Evolutionary conservation across 139 green algal species (phyloP), one percentile per base, ranked within the genome.

Genomic region (Ostreobium quekettii): DNA sequence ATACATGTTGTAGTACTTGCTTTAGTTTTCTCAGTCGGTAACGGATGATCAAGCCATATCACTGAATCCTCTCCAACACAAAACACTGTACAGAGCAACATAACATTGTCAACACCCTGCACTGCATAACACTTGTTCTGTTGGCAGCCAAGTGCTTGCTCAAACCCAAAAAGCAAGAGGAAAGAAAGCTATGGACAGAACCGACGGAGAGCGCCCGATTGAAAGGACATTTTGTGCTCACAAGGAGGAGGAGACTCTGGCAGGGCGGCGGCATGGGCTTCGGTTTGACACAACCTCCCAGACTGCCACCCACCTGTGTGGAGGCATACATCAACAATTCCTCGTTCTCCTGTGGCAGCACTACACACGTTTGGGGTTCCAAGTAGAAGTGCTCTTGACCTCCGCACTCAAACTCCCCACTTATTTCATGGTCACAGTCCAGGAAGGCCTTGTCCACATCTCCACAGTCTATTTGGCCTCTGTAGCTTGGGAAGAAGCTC

Each of bases 361-460:
- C 87, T 2, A 91, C 47, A 71, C 66, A 83, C 37, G 64, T 71
- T 30, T 95, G 83, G 22, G 93, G 87, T 77, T 98, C 93, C 71
- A 98, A 76, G 81, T 98, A 98, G 46, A 98, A 98, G 84, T 98
- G 93, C 82, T 97, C 90, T 83, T 92, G 86, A 32, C 88, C 93
- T 22, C 93, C 90, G 26, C 74, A 70, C 0, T 83, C 75, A 8
- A 83, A 81, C 47, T 90, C 83, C 32, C 74, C 76, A 42, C 67
- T 68, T 28, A 90, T 67, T 3, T 84, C 65, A 19, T 82, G 69
- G 38, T 82, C 80, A 30, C 77, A 81, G 58, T n/a, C 66, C 71
- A 0, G 63, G 56, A 93, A 86, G 7, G 67, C 76, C 1, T 64
- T 68, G 36, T 92, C 87, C 61, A 95, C 84, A 62, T 96, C 83